Evolutionary conservation across 441 rosid genomes (phyloP), one percentile per base, ranked within the genome.

Genomic region (Gossypium schwendimanii): DNA sequence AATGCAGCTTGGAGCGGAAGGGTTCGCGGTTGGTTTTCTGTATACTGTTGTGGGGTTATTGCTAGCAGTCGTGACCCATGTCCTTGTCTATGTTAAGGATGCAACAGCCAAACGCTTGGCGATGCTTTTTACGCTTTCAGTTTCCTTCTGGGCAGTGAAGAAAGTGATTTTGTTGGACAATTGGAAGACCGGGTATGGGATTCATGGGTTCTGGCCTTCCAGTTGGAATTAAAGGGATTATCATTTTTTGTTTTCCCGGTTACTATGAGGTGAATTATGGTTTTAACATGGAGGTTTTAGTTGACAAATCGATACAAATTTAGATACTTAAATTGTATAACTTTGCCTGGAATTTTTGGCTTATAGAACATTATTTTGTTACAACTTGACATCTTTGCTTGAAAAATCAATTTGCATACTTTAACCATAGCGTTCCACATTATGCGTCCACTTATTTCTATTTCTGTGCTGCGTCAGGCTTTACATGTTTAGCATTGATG

Each of bases 1-100:
- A 50, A 91, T 92, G 97, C 99, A 95, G 83, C 86, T 95, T 31
- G 99, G 99, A 17, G 98, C 91, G 0, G 98, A 92, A 76, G 99
- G 99, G 14, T 92, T 95, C 0, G 91, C 96, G 0, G 88, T 95
- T 0, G 98, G 98, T 71, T 88, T 84, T 72, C 81, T 95, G 82
- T 92, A 92, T 64, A 91, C 97, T 0, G 69, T 88, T 26, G 99
- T 91, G 18, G 98, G 99, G 45, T 52, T 95, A 76, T 70, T 95
- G 67, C 47, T 95, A 80, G 97, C 98, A 0, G 70, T 87, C 28
- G 81, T 88, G 61, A 89, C 98, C 3, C 93, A 92, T 70, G 75
- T 83, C 68, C 91, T 92, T 76, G 93, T 89, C 50, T 72, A 75
- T 58, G 93, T 89, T 18, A 87, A 75, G 90, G 87, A 83, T 60